These are phyloP conservation scores for Corymbia calophylla DNA, from an alignment of 441 rosid species.

Conservation along the genomic window DNA sequence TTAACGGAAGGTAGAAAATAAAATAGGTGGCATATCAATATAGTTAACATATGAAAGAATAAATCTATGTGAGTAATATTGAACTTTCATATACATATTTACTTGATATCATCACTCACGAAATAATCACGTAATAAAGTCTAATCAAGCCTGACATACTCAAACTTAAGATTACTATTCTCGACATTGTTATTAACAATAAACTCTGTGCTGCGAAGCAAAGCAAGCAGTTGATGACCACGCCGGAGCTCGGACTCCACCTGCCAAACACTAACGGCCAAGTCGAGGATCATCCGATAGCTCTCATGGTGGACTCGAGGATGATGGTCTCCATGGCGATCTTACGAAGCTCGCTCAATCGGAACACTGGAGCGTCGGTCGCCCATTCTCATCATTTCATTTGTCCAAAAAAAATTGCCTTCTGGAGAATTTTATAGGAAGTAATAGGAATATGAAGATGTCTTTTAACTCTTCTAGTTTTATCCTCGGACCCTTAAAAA, in stretches of 20 bases:
- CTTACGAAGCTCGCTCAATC: not conserved
- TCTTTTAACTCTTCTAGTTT: not conserved
- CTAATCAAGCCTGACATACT: not conserved
- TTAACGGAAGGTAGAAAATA: not conserved
- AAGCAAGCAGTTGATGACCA: not conserved
- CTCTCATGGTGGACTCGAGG: constrained; percentile 1
- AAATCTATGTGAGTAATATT: not conserved
- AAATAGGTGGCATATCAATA: not conserved
- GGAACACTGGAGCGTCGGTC: not conserved
- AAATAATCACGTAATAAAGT: not conserved
- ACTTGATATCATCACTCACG: not conserved
- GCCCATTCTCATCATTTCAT: not conserved
- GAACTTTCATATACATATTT: not conserved
- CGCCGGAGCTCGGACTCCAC: not conserved
- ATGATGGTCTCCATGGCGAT: not conserved
- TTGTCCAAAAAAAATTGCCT: too few species aligned
- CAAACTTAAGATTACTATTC: not conserved
- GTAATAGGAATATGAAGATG: not conserved
- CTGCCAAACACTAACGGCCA: not conserved
- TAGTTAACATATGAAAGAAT: not conserved
- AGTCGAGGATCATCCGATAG: not conserved
- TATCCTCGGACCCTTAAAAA: not conserved
- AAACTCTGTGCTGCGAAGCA: not conserved
- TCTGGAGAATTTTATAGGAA: not conserved
- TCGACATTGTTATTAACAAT: not conserved